phyloP scores from a whole-genome alignment of 2,329 filamentous ascomycete genomes.

The Rasamsonia emersonii region DNA sequence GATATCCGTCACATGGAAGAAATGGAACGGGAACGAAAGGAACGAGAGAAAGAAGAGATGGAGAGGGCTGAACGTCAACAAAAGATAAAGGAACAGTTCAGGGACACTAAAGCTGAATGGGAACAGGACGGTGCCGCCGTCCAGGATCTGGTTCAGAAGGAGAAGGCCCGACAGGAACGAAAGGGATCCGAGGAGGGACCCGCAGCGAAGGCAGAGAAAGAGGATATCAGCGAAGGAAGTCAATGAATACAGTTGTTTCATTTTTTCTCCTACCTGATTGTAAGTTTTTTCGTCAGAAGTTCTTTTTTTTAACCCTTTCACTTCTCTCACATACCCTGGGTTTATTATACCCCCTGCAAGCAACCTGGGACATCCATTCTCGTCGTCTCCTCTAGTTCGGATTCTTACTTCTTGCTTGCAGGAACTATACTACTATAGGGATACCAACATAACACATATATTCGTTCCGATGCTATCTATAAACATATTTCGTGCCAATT shows the following conservation, averaged over 20 bases:
- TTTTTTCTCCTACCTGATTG: background rate
- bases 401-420: too few species aligned
- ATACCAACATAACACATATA: too few species aligned
- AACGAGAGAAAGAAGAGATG: conserved; percentile 70
- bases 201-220: conserved; percentile 13
- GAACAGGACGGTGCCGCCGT: conserved; percentile 81
- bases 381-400: too few species aligned
- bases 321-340: too few species aligned
- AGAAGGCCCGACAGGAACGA: conserved; percentile 28
- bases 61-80: conserved; percentile 63
- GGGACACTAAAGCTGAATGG: conserved; percentile 70
- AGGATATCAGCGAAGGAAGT: conserved; percentile 6
- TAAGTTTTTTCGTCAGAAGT: too few species aligned
- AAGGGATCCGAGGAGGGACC: conserved; percentile 17
- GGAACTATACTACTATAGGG: too few species aligned
- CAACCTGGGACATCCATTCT: too few species aligned
- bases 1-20: conserved; percentile 98
- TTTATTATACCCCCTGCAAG: too few species aligned
- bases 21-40: conserved; percentile 82
- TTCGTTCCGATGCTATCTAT: too few species aligned
- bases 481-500: too few species aligned
- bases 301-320: too few species aligned
- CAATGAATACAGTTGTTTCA: conserved; percentile 1
- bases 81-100: conserved; percentile 73
- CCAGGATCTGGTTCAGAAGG: conserved; percentile 56